Base-by-base conservation (phyloP, 2,329 filamentous ascomycete species). In the Fusarium sororula region DNA sequence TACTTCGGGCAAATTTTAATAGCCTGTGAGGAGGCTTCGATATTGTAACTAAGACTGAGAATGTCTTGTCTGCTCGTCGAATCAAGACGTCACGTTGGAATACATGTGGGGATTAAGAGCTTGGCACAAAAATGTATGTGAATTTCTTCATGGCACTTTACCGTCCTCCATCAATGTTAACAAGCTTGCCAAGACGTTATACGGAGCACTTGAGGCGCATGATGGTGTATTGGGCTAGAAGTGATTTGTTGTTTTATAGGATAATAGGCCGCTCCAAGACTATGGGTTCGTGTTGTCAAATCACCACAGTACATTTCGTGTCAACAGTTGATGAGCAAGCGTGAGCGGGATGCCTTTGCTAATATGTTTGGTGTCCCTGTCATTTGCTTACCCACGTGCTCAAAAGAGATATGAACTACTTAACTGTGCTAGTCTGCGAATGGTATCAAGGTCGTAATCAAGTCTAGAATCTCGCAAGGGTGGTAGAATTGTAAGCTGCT, bases 91-190 rank as follows among this genome's bases (percentile, higher is more conserved):
- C 63, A 26, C 48, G 56, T 72, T 63, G 69, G 66, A 59, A 70
- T 54, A 67, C 63, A 68, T 70, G 57, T 72, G 64, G 69, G 73
- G 66, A 69, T 77, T 65, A 74, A 68, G 68, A 73, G 72, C 70
- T 76, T 75, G 74, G 75, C 68, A 74, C 71, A 71, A 75, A 79
- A 77, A 79, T 79, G 78, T 79, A 79, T 74, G 78, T 79, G 78
- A 70, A 71, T 76, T 78, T 77, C 70, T 74, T 68, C 67, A 76
- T 63, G 73, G 56, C 62, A 55, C 71, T 73, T 56, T 63, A 74
- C 63, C 65, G 64, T 74, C 50, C 65, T 68, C 60, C 70, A 75
- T 77, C 66, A 74, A 70, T 76, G 73, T 78, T 78, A 73, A 78
- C 76, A 62, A 71, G 38, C 47, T 68, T 66, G 57, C 66, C 61